Evolutionary conservation across 352 stramenopile species (phyloP).

Genomic region (Thraustochytrium sp.): DNA sequence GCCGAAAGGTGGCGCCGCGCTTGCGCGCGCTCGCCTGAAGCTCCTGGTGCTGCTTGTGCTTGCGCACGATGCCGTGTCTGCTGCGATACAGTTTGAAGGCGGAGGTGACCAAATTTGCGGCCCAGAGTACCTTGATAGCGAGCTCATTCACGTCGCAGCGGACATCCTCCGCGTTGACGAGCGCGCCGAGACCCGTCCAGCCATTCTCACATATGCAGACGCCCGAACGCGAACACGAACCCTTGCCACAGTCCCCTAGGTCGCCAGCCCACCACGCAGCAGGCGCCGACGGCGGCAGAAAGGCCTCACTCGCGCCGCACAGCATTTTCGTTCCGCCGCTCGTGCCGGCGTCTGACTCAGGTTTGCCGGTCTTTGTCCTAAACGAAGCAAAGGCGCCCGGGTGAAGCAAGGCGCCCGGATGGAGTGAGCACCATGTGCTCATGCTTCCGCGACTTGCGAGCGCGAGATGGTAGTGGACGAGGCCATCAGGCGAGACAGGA

Average conservation of each 20-base stretch:
- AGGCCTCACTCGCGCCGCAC: not conserved
- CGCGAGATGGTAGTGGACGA: no score
- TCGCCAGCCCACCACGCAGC: not conserved
- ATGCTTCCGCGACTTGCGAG: no score
- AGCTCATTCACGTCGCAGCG: not conserved
- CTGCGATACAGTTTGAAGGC: not conserved
- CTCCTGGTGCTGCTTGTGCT: not conserved
- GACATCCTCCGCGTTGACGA: slow-evolving; percentile 2
- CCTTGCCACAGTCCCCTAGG: not conserved
- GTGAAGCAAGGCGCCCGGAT: no score
- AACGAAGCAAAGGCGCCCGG: no score
- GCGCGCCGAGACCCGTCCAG: not conserved
- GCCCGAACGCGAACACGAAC: not conserved
- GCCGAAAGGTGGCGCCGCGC: not conserved
- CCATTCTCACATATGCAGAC: not conserved
- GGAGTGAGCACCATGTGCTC: no score
- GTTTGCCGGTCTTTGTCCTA: no score
- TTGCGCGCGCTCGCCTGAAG: not conserved
- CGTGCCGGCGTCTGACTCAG: no score
- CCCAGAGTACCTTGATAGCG: slow-evolving; percentile 8
- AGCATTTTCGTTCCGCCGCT: no score
- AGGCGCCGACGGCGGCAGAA: not conserved
- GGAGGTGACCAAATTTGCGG: not conserved
- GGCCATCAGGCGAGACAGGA: no score
- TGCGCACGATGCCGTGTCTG: not conserved